A percentile compares a stretch with the other conserved stretches of the same genome.
Conservation (phyloP, 106 monocot genomes). For the Acorus calamus region DNA sequence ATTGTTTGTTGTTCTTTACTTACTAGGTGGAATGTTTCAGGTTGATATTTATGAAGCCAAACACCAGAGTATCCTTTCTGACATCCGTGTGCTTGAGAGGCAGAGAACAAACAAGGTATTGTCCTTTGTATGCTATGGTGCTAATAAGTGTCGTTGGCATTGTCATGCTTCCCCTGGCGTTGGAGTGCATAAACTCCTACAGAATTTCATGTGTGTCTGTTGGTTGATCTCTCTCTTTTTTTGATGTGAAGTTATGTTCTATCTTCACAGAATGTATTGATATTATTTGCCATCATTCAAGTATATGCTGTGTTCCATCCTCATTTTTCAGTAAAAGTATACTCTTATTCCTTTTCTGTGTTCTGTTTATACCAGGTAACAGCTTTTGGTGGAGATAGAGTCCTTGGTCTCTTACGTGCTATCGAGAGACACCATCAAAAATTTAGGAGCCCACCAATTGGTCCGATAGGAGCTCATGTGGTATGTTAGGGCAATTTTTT, state of each 20-base stretch:
- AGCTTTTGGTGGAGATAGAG: constrained; percentile 89
- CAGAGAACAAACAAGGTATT: constrained; percentile 61
- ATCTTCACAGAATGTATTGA: too few relatives aligned
- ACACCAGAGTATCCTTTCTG: constrained; percentile 24
- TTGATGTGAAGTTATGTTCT: too few relatives aligned
- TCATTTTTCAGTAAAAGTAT: neutral
- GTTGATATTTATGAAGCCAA: constrained; percentile 56
- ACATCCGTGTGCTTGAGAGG: constrained; percentile 54
- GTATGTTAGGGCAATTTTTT: constrained; percentile 19
- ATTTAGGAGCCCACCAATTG: constrained; percentile 72
- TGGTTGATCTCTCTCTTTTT: too few relatives aligned
- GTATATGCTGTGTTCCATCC: neutral
- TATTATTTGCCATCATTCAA: constrained; percentile 8
- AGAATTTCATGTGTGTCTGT: too few relatives aligned
- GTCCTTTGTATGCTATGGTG: too few relatives aligned
- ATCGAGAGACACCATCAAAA: constrained; percentile 59
- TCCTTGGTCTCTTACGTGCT: constrained; percentile 53
- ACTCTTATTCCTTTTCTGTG: constrained; percentile 6
- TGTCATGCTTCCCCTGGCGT: too few relatives aligned
- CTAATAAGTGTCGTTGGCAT: too few relatives aligned
- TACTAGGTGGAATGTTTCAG: constrained; percentile 20
- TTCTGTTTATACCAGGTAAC: constrained; percentile 48
- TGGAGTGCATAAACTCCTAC: too few relatives aligned
- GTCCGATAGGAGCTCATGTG: constrained; percentile 90
- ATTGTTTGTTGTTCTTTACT: neutral